Evolutionary conservation across 2,329 filamentous ascomycete genomes (phyloP), one percentile per base, ranked within the genome.

Genomic region (Cercospora sp.): DNA sequence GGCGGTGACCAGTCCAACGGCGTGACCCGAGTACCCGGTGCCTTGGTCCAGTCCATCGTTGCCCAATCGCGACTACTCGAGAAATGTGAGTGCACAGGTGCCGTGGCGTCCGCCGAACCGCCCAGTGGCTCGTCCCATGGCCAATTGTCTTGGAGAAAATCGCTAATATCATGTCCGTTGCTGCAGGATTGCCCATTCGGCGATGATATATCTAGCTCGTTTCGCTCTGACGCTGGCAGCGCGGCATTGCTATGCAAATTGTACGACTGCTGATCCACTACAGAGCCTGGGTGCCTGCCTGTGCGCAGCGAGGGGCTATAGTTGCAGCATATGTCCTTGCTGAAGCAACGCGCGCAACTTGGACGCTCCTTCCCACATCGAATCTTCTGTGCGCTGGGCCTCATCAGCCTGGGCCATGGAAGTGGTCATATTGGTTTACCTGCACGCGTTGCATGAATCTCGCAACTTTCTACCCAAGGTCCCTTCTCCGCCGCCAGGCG

Each of bases 321-420:
- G n/a, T 62, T 42, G 51, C 64, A 66, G 36, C 53, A 48, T 30
- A 62, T 59, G 13, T 51, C 64, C 39, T 66, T 66, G 58, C 30
- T 30, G 18, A 39, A 55, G 48, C 64, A 66, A 7, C 64, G 59
- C 23, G n/a, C 58, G 39, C 64, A 66, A 23, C 61, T 62, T 8
- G 64, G 64, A 55, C 58, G 64, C 42, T 66, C 64, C 28, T 62
- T 66, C 30, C 64, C 48, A 28, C 64, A 66, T 42, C 64, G 64
- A 26, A 66, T 62, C 33, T 65, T 65, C 39, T 61, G 63, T 30
- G 60, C 48, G 39, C 48, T 53, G 48, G 12, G 23, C 13, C 48
- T 12, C 48, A 28, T 53, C 12, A 53, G 48, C 48, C 20, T 13
- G 48, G 12, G 12, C 48, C 23, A 20, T 23, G 48, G 48, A 26